A percentile compares a stretch with the other conserved stretches of the same genome.
These are phyloP conservation scores for Abelmoschus esculentus DNA, from an alignment of 345 rosid species.

Conservation along the genomic window DNA sequence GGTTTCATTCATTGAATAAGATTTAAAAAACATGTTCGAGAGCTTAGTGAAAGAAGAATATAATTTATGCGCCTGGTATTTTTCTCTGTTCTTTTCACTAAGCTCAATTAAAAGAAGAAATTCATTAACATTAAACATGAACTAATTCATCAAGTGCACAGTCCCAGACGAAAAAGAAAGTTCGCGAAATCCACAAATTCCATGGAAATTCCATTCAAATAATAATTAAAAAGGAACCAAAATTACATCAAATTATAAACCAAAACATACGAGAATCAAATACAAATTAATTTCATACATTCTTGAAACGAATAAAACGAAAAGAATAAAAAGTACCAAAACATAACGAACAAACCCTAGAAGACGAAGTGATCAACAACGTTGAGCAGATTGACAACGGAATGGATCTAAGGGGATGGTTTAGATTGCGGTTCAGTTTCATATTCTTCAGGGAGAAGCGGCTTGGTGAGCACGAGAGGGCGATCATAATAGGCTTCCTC, in stretches of 20 bases:
- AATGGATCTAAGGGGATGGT: conserved; percentile 4
- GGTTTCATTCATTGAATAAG: neutral
- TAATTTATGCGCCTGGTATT: neutral
- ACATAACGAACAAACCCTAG: conserved; percentile 19
- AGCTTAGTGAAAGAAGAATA: conserved; percentile 1
- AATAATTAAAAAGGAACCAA: neutral
- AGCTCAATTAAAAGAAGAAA: neutral
- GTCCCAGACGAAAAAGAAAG: neutral
- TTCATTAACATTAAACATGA: neutral
- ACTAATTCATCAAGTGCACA: neutral
- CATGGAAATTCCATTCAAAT: neutral
- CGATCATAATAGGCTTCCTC: conserved; percentile 40
- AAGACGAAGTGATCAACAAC: conserved; percentile 9
- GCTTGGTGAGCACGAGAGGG: conserved; percentile 42
- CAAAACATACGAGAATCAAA: neutral
- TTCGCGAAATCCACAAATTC: neutral
- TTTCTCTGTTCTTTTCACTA: too few species aligned
- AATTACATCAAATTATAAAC: neutral
- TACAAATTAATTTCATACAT: neutral
- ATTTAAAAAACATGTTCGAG: neutral
- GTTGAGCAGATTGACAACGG: conserved; percentile 20
- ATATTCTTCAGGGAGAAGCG: conserved; percentile 14
- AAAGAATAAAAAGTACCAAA: neutral
- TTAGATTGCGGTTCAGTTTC: conserved; percentile 8
- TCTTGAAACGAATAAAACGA: neutral